These are phyloP conservation scores for Gloeostereum incarnatum DNA, from an alignment of 768 basidiomycete species.

Conservation along the genomic window DNA sequence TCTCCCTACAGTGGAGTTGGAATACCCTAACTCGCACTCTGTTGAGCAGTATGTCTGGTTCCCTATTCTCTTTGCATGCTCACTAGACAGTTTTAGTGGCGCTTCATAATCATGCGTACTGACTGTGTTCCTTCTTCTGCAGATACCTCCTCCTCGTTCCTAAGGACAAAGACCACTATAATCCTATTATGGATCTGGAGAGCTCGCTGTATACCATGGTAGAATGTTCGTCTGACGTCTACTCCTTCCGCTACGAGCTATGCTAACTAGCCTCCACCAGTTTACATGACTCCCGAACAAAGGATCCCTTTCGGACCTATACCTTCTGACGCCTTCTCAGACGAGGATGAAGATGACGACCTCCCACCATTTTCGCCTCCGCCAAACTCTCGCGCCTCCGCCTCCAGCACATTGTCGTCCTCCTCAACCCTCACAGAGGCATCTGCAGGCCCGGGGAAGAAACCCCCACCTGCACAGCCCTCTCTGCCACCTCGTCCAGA, in stretches of 20 bases:
- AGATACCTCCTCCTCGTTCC: slow-evolving; percentile 76
- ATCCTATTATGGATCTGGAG: slow-evolving; percentile 76
- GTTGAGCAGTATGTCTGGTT: slow-evolving; percentile 47
- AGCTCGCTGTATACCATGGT: slow-evolving; percentile 62
- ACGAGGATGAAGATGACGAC: slow-evolving; percentile 5
- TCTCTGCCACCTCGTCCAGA: slow-evolving; percentile 16
- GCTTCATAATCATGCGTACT: not conserved
- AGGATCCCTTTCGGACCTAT: slow-evolving; percentile 59
- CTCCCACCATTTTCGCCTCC: slow-evolving; percentile 15
- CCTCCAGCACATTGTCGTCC: slow-evolving; percentile 20
- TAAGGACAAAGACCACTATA: slow-evolving; percentile 81
- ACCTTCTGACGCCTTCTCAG: slow-evolving; percentile 33
- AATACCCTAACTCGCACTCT: slow-evolving; percentile 68
- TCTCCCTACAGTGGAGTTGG: slow-evolving; percentile 62
- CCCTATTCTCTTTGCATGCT: slow-evolving; percentile 8
- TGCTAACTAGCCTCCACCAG: slow-evolving; percentile 23
- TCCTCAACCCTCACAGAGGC: slow-evolving; percentile 14
- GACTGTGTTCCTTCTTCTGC: slow-evolving; percentile 2
- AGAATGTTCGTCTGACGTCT: slow-evolving; percentile 44
- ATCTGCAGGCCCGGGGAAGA: no score
- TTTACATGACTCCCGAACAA: slow-evolving; percentile 59
- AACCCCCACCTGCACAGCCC: slow-evolving; percentile 8
- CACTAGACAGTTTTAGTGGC: slow-evolving; percentile 5
- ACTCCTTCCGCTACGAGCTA: not conserved
- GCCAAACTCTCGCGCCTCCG: no score